Base-by-base conservation (phyloP, 805 yeast species). In the Candida tibetensis region DNA sequence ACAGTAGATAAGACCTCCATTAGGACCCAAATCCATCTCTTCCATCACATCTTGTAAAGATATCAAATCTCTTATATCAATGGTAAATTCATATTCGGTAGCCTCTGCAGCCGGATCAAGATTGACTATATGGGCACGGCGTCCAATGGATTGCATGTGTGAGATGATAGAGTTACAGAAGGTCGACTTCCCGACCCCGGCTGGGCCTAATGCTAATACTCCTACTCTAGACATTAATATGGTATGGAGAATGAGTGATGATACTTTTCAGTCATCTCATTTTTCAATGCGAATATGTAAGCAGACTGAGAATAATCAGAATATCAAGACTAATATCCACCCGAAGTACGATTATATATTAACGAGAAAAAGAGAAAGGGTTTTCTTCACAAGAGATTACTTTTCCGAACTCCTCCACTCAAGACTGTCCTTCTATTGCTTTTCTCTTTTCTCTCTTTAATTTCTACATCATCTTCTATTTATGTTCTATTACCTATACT, bases 41-140 rank as follows among this genome's bases (percentile, higher is more conserved):
- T 91, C 97, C 90, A 89, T 89, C 17, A 89, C 96, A 60, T 91
- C 98, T 40, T 89, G 88, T 30, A 91, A 67, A 1, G 95, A 85
- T 36, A 91, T 87, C 52, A 91, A 71, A 57, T 91, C 96, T 51
- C 95, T 71, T 26, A 91, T 91, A 60, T 91, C 98, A 14, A 91
- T 82, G 5, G 95, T 83, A 59, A 91, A 93, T 56, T 88, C 96
- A 55, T 76, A 91, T 55, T 91, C 91, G 2, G 79, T 81, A 9
- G 98, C 87, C 48, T 89, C 96, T 2, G 98, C 98, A 0, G 98
- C 98, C 4, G 99, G 99, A 64, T 91, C 98, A 36, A 91, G 67
- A 57, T 93, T 93, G 13, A 93, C 97, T 28, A 93, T 79, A 61
- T 93, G 97, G 2, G 96, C 97, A 26, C 95, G 71, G 45, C 99